Evolutionary conservation across 768 basidiomycete species (phyloP).

Genomic region (Brasilioporus rufonigricans): DNA sequence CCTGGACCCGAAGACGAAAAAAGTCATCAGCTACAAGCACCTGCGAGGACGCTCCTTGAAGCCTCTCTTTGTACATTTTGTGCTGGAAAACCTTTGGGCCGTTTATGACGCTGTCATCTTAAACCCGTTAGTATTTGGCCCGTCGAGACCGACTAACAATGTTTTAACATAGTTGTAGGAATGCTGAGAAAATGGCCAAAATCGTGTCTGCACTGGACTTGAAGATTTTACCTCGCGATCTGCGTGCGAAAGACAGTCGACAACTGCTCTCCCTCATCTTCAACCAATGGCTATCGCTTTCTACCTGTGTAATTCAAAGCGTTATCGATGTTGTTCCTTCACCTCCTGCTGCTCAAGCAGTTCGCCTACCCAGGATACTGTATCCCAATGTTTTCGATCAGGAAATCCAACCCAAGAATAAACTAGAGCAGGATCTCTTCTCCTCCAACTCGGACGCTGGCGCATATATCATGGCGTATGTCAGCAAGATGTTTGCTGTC

Average conservation of each 20-base stretch:
- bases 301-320: constrained; percentile 88
- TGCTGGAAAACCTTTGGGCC: constrained; percentile 96
- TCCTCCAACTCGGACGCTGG: constrained; percentile 55
- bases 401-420: constrained; percentile 62
- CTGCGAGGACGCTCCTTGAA: constrained; percentile 84
- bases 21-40: constrained; percentile 88
- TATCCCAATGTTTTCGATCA: constrained; percentile 72
- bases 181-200: constrained; percentile 84
- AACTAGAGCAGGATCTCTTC: constrained; percentile 83
- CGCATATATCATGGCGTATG: constrained; percentile 76
- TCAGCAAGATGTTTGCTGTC: constrained; percentile 99
- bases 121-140: constrained; percentile 69
- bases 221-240: constrained; percentile 83
- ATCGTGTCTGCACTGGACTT: constrained; percentile 81
- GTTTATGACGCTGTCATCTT: constrained; percentile 88
- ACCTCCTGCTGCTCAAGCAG: constrained; percentile 76
- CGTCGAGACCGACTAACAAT: neutral
- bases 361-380: constrained; percentile 87
- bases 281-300: constrained; percentile 94
- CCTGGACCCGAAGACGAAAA: constrained; percentile 93
- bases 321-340: constrained; percentile 93
- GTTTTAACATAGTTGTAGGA: constrained; percentile 48
- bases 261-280: constrained; percentile 84
- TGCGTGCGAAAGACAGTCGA: constrained; percentile 88
- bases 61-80: constrained; percentile 95